Evolutionary conservation across 2,329 filamentous ascomycete species (phyloP), one percentile per base, ranked within the genome.

Genomic region (Botrytis medusae): DNA sequence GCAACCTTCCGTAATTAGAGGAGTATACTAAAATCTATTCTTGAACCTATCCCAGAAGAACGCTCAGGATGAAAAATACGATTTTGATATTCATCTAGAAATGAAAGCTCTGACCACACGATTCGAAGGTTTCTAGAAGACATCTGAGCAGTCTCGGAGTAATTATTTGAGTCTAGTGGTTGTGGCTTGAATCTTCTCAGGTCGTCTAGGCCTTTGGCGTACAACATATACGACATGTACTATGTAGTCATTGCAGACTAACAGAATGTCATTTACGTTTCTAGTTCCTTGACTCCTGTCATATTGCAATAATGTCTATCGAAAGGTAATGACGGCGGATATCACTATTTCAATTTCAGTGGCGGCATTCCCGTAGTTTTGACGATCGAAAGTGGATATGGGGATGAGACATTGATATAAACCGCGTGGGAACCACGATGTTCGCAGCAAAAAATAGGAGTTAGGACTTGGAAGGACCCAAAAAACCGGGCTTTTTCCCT

Each of bases 311-410:
- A n/a, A 54, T 54, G n/a, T 29, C 48, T 14, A 68, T 40, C 16
- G 10, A 68, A 68, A 29, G 22, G 48, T 54, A 46, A 54, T 57
- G 64, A 68, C 25, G 14, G 44, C 63, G 32, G 44, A 40, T 20
- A 67, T 67, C 25, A 51, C 32, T n/a, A 25, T 48, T 34, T 40
- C 64, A 44, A 67, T n/a, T 65, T 32, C 46, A 10, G 63, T 42
- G 46, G 46, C 64, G 64, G 64, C 25, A 37, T 54, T 65, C 65
- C 65, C 48, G 34, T 57, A 42, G 34, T 32, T 32, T 57, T 3
- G 65, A 68, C 48, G 48, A 57, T 69, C 65, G 37, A 59, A 57
- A 69, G 65, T 69, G 65, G 65, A 69, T 69, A 59, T 69, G 40
- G 48, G 48, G 65, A 57, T 69, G 64, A 68, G 46, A 68, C 65